Evolutionary conservation across 768 basidiomycete genomes (phyloP), one percentile per base, ranked within the genome.

Genomic region (Mycena leptocephala): DNA sequence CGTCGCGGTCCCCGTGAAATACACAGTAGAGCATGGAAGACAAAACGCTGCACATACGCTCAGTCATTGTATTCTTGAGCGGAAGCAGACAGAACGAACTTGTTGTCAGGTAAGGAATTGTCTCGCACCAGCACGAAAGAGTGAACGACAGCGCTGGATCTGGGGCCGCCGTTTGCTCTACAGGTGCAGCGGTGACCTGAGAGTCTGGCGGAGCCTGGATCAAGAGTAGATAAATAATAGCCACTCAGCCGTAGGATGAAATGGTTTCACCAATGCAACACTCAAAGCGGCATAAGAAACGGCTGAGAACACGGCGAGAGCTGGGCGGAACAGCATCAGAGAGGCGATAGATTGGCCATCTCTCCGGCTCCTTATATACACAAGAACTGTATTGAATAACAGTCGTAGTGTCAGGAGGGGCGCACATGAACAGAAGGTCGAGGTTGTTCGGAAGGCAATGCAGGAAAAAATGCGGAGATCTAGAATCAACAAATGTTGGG

Each of bases 1-100:
- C n/a, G 56, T 67, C 43, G 56, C 28, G 0, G 66, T 74, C 11
- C 2, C 62, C 9, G 73, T 69, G 59, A 63, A 69, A 22, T 22
- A 69, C 3, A 69, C 24, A 3, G 72, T 74, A 7, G 67, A 69
- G 48, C 67, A 74, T 22, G 73, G 67, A 3, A 74, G 61, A 30
- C 66, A 74, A 22, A 68, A 74, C 41, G 51, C 66, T 74, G 72
- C 7, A 2, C 24, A 37, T 2, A 5, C 6, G n/a, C 1, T 73
- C 24, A 70, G 22, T n/a, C n/a, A 16, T 20, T 26, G 5, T n/a
- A 3, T 24, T 11, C 6, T 33, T 10, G 14, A 2, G 58, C 3
- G 33, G 59, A 28, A 9, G 13, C 7, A n/a, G 16, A 35, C 22
- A 62, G 26, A 28, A 74, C 28, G n/a, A 2, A 74, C 73, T 74